Base-by-base conservation (phyloP, 495 filamentous ascomycete species). In the Aspergillus cavernicola region DNA sequence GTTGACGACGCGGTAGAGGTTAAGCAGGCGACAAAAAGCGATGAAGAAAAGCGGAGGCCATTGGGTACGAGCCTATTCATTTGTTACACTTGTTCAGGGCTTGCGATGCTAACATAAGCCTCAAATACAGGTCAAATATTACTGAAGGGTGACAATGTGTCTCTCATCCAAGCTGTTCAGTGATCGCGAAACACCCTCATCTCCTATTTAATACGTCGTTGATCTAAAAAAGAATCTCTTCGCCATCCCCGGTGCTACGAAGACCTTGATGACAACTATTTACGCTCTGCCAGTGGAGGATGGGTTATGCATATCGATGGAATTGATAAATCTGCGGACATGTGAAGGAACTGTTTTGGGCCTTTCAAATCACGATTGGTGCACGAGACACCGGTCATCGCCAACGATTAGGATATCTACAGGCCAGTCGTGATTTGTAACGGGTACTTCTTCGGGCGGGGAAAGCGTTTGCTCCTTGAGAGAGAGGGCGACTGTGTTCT, bases 131-230 rank as follows among this genome's bases (percentile, higher is more conserved):
- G 91, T 42, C 95, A 96, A 80, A 96, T 98, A 51, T 72, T 98
- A 56, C 78, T 98, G 49, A 97, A 97, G 76, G 93, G 93, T 57
- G 93, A 98, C 70, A 98, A 97, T 61, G 91, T 98, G 18, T 90
- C 92, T 6, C 78, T 97, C 52, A 96, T 97, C 62, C 92, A 97
- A 71, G 84, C 82, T 50, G 67, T 92, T 63, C 76, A 80, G 59
- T 79, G 61, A 62, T 56, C 47, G 18, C 22, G 31, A 41, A 41
- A 22, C 50, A 29, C 22, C 33, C 24, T 28, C 35, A 29, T 50
- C 16, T 29, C 31, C 33, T 29, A 47, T 31, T 22, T 40, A 23
- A 47, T 40, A 39, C 46, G 19, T 46, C 31, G 23, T 45, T 24
- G 28, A 15, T 31, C 6, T 10, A 52, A 52, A 33, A 52, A 49